phyloP scores from a whole-genome alignment of 2,329 filamentous ascomycete species.

The Pestalotiopsis sp. region DNA sequence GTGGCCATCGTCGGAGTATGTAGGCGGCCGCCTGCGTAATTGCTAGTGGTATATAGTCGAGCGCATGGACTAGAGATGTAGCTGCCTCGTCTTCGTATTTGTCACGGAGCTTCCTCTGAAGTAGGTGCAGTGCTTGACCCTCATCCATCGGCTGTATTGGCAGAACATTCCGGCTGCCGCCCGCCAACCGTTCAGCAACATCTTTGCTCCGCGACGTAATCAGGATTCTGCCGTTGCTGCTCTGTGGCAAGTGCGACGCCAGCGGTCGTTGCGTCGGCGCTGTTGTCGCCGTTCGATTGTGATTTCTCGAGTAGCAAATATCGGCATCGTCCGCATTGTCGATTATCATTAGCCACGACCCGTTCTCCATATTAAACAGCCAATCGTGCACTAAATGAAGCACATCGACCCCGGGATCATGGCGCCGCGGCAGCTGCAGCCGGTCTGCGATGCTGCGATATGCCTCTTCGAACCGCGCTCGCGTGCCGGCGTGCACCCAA shows the following conservation, averaged over 20 bases:
- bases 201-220: neutral
- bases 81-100: no score
- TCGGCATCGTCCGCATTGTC: slow-evolving; percentile 37
- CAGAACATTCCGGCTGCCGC: neutral
- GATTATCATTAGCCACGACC: slow-evolving; percentile 38
- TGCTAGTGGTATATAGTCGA: slow-evolving; percentile 21
- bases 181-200: neutral
- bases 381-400: slow-evolving; percentile 30
- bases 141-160: no score
- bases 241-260: slow-evolving; percentile 27
- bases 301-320: slow-evolving; percentile 26
- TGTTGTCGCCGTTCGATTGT: slow-evolving; percentile 13
- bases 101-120: no score
- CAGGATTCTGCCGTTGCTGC: neutral
- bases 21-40: slow-evolving; percentile 37
- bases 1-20: slow-evolving; percentile 28
- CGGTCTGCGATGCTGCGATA: slow-evolving; percentile 35
- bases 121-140: no score
- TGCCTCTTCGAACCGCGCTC: slow-evolving; percentile 32
- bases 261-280: slow-evolving; percentile 15
- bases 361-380: slow-evolving; percentile 30
- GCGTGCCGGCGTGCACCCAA: slow-evolving; percentile 20
- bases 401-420: slow-evolving; percentile 10
- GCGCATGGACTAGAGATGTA: no score
- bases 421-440: slow-evolving; percentile 27